Evolutionary conservation across 2,329 filamentous ascomycete genomes (phyloP), one percentile per base, ranked within the genome.

Genomic region (Microcyclosporella mali): DNA sequence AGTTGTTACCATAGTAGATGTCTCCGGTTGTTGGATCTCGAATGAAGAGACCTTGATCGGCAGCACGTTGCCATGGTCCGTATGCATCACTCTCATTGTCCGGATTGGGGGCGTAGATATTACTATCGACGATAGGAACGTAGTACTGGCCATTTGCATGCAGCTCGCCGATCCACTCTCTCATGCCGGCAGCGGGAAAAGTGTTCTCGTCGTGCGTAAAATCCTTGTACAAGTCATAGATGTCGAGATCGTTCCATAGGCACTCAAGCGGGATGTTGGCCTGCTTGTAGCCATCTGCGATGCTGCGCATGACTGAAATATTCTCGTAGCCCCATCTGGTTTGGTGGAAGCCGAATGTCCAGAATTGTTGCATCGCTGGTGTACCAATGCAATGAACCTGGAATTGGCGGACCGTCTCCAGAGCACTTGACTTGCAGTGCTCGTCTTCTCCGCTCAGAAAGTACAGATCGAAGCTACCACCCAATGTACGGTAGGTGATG

Each of bases 301-400:
- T 69, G 51, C 76, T 75, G 48, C 82, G 73, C 4, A 87, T 57
- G 10, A 77, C 72, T 1, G 77, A 74, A 77, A 82, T 85, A 52
- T 84, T 85, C 17, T 72, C 66, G 59, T 89, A 90, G 29, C 45
- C 47, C 47, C 45, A 50, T 46, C 84, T 75, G 55, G 85, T 90
- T 61, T 94, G 86, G 52, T 92, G 87, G 59, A 76, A 90, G 1
- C 87, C 87, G 47, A 92, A 78, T 0, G 82, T 80, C 72, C 79
- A 90, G 66, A 90, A 90, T 52, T 85, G 81, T 57, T 88, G 83
- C 78, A 90, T 81, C 0, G 80, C 80, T 1, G 86, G 85, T 4
- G 85, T 67, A 0, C 86, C 85, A 38, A 82, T 69, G 2, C 81
- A 75, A 40, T 74, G 79, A 42, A 67, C 50, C 51, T 46, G 43